phyloP scores from a whole-genome alignment of 2,329 filamentous ascomycete species.

The Daldinia eschscholtzii region DNA sequence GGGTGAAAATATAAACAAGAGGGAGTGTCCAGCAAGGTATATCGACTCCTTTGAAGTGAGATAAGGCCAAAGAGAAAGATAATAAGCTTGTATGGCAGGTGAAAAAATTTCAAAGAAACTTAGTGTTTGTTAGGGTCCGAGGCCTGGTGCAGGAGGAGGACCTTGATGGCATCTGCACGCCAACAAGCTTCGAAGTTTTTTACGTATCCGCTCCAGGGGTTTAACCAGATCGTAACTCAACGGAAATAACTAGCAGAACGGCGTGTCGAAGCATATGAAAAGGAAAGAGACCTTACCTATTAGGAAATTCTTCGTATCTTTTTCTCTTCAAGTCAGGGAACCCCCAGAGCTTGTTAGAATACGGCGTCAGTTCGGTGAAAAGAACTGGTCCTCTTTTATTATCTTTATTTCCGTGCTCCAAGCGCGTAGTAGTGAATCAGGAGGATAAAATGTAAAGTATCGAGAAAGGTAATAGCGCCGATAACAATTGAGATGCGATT shows the following conservation, averaged over 20 bases:
- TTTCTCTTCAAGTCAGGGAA: conserved; percentile 3
- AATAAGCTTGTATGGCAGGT: conserved; percentile 27
- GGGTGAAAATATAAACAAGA: conserved; percentile 13
- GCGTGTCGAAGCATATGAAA: conserved; percentile 2
- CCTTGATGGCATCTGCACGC: conserved; percentile 36
- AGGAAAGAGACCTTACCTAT: conserved; percentile 33
- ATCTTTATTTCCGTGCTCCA: conserved; percentile 1
- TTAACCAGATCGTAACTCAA: conserved; percentile 14
- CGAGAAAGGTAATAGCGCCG: background rate
- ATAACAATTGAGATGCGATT: background rate
- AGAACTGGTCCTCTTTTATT: background rate
- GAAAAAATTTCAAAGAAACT: conserved; percentile 15
- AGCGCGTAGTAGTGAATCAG: background rate
- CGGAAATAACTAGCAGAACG: conserved; percentile 3
- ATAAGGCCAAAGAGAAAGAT: conserved; percentile 9
- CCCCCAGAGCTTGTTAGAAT: conserved; percentile 7
- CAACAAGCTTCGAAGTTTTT: conserved; percentile 8
- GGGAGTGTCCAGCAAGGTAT: conserved; percentile 20
- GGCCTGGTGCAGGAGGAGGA: conserved; percentile 28
- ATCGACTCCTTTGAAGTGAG: background rate
- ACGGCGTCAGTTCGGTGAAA: conserved; percentile 2
- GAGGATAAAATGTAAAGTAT: background rate
- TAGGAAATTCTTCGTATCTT: conserved; percentile 19
- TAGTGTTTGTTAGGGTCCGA: conserved; percentile 24
- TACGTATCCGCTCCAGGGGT: conserved; percentile 14